Evolutionary conservation across 176 grass and related monocot species (phyloP), one percentile per base, ranked within the genome.

Genomic region (Ampelocalamus luodianensis): DNA sequence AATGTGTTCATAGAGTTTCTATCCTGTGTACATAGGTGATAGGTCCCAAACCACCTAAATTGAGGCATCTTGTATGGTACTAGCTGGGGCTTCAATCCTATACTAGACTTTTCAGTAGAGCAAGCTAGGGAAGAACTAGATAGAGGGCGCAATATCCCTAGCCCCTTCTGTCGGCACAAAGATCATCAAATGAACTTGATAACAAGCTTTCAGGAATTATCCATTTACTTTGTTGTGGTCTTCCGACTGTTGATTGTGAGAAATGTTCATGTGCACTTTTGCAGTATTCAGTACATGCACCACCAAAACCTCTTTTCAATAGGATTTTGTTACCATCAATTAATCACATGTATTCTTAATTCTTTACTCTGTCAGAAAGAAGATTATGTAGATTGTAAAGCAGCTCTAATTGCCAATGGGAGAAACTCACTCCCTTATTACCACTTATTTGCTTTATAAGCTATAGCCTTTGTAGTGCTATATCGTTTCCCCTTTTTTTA

Each of bases 81-180:
- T 18, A 72, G 6, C 16, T 67, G 32, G 60, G 65, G 13, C 22
- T 42, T 43, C 4, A 58, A 42, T 44, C 64, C 64, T 39, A 29
- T 18, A 43, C 36, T 55, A 71, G 14, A 42, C n/a, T 81, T 55
- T 70, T 55, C 34, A 84, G 14, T 66, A 66, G 32, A 75, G 22
- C 6, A 84, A 75, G 34, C 20, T 27, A 53, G 71, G 54, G 7
- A 48, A 26, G 36, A 74, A 24, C 22, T 43, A 44, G 13, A 61
- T 60, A 20, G 37, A 18, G 22, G 48, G 12, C 67, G 61, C 46
- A 65, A 38, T 29, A 67, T 68, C 23, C 22, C 63, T 68, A 14
- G 37, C 6, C 37, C 23, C 10, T 48, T 32, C 20, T 72, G 51
- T 76, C 32, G 38, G 48, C 8, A 60, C n/a, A 48, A 37, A 40